Percentiles rank a stretch among this genome's conserved stretches.
Evolutionary conservation across 441 rosid genomes (phyloP).

Genomic region (Raphanus hybrid): DNA sequence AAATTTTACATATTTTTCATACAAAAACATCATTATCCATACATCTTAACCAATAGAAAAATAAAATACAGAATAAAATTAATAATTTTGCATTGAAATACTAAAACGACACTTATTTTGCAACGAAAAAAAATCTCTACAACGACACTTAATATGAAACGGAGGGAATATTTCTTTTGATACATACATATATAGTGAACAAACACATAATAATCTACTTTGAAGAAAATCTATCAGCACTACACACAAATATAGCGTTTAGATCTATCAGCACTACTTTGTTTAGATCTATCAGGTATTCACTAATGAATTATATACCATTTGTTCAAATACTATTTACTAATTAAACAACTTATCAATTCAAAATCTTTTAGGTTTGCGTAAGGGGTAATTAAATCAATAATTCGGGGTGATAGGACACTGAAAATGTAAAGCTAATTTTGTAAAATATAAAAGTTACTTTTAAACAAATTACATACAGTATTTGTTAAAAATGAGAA

Average conservation of each 20-base stretch:
- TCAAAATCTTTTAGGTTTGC: neutral
- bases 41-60: too few relatives aligned
- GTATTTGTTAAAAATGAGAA: neutral
- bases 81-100: too few relatives aligned
- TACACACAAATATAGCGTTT: neutral
- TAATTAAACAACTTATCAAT: neutral
- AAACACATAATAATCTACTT: neutral
- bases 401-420: neutral
- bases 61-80: too few relatives aligned
- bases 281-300: too few relatives aligned
- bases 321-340: neutral
- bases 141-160: too few relatives aligned
- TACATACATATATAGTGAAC: neutral
- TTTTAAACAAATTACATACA: neutral
- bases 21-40: too few relatives aligned
- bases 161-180: neutral
- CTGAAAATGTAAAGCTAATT: neutral
- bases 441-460: neutral
- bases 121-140: too few relatives aligned
- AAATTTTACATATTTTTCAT: too few relatives aligned
- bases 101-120: too few relatives aligned
- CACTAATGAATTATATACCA: too few relatives aligned
- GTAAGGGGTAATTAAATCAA: neutral
- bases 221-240: neutral
- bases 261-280: too few relatives aligned